Base-by-base conservation (phyloP, 2,329 filamentous ascomycete species). In the Verticillium tricorpus region DNA sequence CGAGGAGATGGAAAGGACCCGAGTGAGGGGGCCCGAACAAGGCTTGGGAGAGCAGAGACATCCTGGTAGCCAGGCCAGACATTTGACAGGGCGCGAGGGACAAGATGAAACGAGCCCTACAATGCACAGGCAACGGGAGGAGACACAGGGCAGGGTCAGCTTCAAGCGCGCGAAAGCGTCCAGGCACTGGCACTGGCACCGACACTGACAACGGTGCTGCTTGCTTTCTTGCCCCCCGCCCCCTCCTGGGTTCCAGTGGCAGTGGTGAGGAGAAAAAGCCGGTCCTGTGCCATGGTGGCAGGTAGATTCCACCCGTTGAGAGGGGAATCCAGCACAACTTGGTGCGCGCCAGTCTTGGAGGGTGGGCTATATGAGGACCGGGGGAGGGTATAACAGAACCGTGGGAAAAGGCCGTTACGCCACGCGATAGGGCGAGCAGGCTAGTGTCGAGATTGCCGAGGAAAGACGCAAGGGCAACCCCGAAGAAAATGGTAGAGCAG, bases 21-120 rank as follows among this genome's bases (percentile, higher is more conserved):
- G 39, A 45, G 15, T 45, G 39, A 45, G 17, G 25, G 34, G 28
- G 69, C 70, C 69, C 72, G 68, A 71, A 76, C 75, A 74, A 74
- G 66, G 72, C 72, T 75, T 75, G 70, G 74, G 76, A 75, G 39
- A 45, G 17, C 40, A 25, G 40, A 50, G 7, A 12, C 19, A 50
- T 50, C n/a, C 40, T 50, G 40, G 40, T n/a, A 22, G 8, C 69
- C 66, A 73, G 72, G 70, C 71, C 73, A 76, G 76, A 76, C 72
- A 70, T 67, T 65, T 70, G 67, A 70, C 7, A 12, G 40, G n/a
- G n/a, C 17, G 40, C 8, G 19, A 15, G 4, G 39, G 65, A 73
- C 70, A 69, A 74, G 71, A 69, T 80, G 78, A 80, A 80, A 80
- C 78, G 72, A 72, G 70, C 70, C 71, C 71, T 74, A 73, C 75